These are phyloP conservation scores for Eudorina sp. DNA, from an alignment of 139 green algal species.

Conservation along the genomic window DNA sequence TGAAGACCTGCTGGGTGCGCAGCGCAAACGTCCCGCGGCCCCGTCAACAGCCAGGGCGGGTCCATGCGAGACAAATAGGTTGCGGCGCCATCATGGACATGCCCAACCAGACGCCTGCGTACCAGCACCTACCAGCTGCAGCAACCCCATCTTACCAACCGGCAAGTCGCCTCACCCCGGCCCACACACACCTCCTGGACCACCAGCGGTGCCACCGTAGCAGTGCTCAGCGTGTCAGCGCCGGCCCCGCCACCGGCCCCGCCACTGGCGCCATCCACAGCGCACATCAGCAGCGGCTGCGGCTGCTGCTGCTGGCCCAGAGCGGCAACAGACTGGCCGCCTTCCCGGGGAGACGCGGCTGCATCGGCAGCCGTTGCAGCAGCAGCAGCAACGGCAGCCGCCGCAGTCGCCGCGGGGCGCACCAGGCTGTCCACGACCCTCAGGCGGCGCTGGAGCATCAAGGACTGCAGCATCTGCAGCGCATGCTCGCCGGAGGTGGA, in stretches of 20 bases:
- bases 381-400: neutral
- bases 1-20: neutral
- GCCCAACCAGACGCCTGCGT: no score
- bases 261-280: neutral
- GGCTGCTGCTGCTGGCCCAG: neutral
- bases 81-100: no score
- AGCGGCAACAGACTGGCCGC: neutral
- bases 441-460: slow-evolving; percentile 23
- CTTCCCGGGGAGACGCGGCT: no score
- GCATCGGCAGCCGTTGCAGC: neutral
- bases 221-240: neutral
- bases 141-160: no score
- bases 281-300: neutral
- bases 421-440: neutral
- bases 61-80: no score
- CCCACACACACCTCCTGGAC: neutral
- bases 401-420: neutral
- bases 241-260: neutral
- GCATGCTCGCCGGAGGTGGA: neutral
- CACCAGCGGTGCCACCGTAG: slow-evolving; percentile 1
- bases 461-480: slow-evolving; percentile 43
- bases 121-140: neutral
- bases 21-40: neutral
- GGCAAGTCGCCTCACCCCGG: neutral
- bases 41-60: no score